A percentile compares a stretch with the other conserved stretches of the same genome.
Evolutionary conservation across 2,329 filamentous ascomycete species (phyloP).

Genomic region (Alternaria burnsii): DNA sequence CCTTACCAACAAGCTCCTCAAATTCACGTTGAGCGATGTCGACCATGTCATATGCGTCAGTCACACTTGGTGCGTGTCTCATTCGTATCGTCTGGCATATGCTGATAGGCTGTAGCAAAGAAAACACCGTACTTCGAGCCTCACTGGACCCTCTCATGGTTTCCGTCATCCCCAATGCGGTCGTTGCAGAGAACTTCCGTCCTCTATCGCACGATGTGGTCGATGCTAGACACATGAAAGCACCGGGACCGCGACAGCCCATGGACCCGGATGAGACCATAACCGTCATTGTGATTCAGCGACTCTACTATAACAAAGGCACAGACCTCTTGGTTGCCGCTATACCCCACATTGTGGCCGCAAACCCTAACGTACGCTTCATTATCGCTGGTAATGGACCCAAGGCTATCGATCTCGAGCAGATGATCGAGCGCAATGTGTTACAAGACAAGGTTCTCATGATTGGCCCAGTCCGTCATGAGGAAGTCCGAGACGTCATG

Average conservation of each 20-base stretch:
- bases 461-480: conserved; percentile 89
- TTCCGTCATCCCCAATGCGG: conserved; percentile 95
- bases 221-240: conserved; percentile 38
- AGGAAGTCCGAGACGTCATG: conserved; percentile 98
- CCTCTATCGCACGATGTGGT: conserved; percentile 63
- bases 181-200: conserved; percentile 94
- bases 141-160: conserved; percentile 97
- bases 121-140: conserved; percentile 94
- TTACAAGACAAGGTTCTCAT: conserved; percentile 93
- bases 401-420: conserved; percentile 96
- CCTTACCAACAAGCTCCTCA: conserved; percentile 94
- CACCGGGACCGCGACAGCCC: conserved; percentile 67
- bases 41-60: conserved; percentile 99
- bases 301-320: conserved; percentile 98
- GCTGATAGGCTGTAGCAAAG: conserved; percentile 70
- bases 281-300: conserved; percentile 95
- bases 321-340: conserved; percentile 96
- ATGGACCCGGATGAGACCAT: conserved; percentile 86
- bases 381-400: conserved; percentile 96
- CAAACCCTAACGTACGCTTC: conserved; percentile 92
- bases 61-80: conserved; percentile 81
- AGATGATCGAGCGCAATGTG: conserved; percentile 96
- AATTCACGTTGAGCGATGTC: conserved; percentile 94
- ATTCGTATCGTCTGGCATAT: not conserved
- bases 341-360: conserved; percentile 88